Base-by-base conservation (phyloP, 2,329 filamentous ascomycete genomes). In the Penicillium sp. region DNA sequence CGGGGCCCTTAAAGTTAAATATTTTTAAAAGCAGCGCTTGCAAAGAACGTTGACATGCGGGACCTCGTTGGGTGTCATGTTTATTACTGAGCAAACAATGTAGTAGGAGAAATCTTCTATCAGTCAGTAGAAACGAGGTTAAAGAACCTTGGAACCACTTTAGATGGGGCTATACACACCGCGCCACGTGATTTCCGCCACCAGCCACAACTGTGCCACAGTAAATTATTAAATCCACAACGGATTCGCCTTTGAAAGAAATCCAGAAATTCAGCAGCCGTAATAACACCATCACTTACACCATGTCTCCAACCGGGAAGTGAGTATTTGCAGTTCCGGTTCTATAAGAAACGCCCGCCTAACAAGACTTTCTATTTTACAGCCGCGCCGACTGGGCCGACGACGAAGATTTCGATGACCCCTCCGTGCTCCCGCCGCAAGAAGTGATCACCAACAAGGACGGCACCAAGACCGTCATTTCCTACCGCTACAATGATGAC, bases 361-460 rank as follows among this genome's bases (percentile, higher is more conserved):
- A 60, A 69, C 59, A 47, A 38, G 47, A 39, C 53, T 56, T 61
- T 59, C 49, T 43, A 55, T 59, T 63, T 57, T 59, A 29, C 57
- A 83, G 80, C 74, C 81, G 83, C 71, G 83, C 82, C 72, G 92
- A 97, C 83, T 97, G 93, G 93, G 93, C 94, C 75, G 94, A 97
- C 80, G 90, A 94, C 74, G 84, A 86, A 69, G 85, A 88, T 67
- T 92, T 96, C 74, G 90, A 93, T 72, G 88, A 91, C 78, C 89
- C 94, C 78, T 85, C 89, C 80, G 80, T 84, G 66, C 89, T 99
- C 68, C 94, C 94, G 59, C 84, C 89, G 66, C 87, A 90, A 66
- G 89, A 94, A 79, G 89, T 93, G 68, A 93, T 91, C 75, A 89
- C 88, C 75, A 97, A 99, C 86, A 96, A 97, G 81, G 94, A 99